phyloP scores from a whole-genome alignment of 371 early-diverging fungal species.

The Apophysomyces ossiformis region DNA sequence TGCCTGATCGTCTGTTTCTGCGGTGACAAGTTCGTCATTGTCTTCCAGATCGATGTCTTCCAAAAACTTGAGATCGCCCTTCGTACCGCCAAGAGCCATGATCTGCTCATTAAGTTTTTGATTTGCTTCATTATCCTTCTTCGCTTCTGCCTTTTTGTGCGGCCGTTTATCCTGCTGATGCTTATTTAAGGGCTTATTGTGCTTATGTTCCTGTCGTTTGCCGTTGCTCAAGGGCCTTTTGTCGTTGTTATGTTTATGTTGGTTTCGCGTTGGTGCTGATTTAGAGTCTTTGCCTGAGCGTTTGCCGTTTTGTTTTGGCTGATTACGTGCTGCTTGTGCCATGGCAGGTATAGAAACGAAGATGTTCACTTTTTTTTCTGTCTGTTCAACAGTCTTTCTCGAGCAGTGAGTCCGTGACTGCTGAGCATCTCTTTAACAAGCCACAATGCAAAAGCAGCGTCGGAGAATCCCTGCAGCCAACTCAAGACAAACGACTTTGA shows the following conservation, averaged over 20 bases:
- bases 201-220: neutral
- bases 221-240: neutral
- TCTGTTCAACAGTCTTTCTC: neutral
- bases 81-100: slow-evolving; percentile 45
- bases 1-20: slow-evolving; percentile 14
- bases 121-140: slow-evolving; percentile 10
- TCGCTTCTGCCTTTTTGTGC: neutral
- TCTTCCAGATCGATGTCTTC: slow-evolving; percentile 34
- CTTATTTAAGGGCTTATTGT: neutral
- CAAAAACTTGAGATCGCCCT: slow-evolving; percentile 42
- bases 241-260: neutral
- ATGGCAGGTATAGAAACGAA: neutral
- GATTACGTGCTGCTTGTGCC: slow-evolving; percentile 4
- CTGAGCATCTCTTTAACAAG: neutral
- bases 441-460: neutral
- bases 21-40: slow-evolving; percentile 30
- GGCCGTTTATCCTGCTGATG: neutral
- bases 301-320: slow-evolving; percentile 3
- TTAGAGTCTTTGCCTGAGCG: neutral
- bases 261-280: neutral
- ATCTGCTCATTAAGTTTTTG: slow-evolving; percentile 35
- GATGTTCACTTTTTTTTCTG: neutral
- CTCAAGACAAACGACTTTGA: too few relatives aligned
- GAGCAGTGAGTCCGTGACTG: neutral
- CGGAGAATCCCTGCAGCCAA: neutral